phyloP scores from a whole-genome alignment of 306 rosid species.

The Inga oerstediana region DNA sequence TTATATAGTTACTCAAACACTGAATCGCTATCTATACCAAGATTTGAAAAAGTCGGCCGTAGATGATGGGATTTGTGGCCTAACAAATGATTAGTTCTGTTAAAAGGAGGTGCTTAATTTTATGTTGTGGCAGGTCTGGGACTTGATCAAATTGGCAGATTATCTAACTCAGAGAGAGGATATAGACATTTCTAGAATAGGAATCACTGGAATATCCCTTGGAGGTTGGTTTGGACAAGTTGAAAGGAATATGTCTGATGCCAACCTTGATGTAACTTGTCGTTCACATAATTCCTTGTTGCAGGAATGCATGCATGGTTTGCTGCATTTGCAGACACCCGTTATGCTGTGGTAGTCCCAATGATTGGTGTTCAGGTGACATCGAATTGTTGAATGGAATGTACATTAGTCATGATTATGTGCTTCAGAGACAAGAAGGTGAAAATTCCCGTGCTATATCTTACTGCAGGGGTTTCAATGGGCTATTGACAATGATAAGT shows the following conservation, averaged over 20 bases:
- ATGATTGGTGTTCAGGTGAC: conserved; percentile 90
- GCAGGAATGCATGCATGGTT: conserved; percentile 98
- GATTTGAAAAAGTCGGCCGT: conserved; percentile 20
- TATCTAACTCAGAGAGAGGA: conserved; percentile 79
- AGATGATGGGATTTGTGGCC: conserved; percentile 22
- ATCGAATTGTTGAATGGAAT: conserved; percentile 15
- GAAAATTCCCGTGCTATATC: conserved; percentile 9
- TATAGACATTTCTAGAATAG: conserved; percentile 71
- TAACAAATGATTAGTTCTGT: conserved; percentile 20
- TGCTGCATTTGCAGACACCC: conserved; percentile 78
- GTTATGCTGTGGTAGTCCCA: conserved; percentile 82
- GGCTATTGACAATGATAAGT: conserved; percentile 82
- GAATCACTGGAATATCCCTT: conserved; percentile 91
- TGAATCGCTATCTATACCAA: conserved; percentile 27
- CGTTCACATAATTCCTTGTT: conserved; percentile 34
- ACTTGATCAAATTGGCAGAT: conserved; percentile 91
- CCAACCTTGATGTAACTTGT: conserved; percentile 7
- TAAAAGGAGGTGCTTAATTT: conserved; percentile 10
- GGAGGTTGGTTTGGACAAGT: conserved; percentile 69
- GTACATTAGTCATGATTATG: neutral
- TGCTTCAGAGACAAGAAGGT: conserved; percentile 17
- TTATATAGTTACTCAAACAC: conserved; percentile 21
- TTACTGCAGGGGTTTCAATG: conserved; percentile 79
- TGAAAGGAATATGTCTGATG: conserved; percentile 19
- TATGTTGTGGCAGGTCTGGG: conserved; percentile 73